Base-by-base conservation (phyloP, 163 green algal species). In the Chloromonas sp. region DNA sequence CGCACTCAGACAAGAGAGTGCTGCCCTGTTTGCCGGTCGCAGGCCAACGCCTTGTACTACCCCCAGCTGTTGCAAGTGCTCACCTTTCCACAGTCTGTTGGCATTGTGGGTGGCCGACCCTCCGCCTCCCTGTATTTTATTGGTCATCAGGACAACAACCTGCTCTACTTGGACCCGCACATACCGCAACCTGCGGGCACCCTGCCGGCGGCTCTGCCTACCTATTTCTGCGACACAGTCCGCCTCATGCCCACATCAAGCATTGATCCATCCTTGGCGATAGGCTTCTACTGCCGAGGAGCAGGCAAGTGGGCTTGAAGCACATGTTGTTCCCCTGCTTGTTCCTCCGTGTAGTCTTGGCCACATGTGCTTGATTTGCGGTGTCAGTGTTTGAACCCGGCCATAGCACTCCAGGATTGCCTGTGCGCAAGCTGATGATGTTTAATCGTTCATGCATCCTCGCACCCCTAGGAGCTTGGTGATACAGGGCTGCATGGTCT, bases 41-140 rank as follows among this genome's bases (percentile, higher is more conserved):
- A 97, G 91, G 77, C 97, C 36, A 95, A 96, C 88, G 89, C 92
- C 13, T 74, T 90, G 3, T 99, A 99, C 85, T 76, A 96, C 0
- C 90, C 92, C 0, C 97, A 98, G 88, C 90, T 99, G 70, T 84
- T 90, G 71, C 83, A 85, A n/a, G 87, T 98, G 13, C 89, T 99
- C 60, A 87, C 79, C 2, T 95, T 92, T 85, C 94, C 93, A 0
- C 95, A 98, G 88, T 95, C 86, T 84, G 88, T 97, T 0, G 96
- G 96, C 87, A 97, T 99, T 66, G 91, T 99, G 15, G 96, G 96
- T 0, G 96, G 96, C n/a, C 92, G 96, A 0, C 94, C 96, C 11
- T 86, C 88, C 81, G 92, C 93, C 76, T 98, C 94, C 2, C 88
- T 98, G 3, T 98, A 96, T 86, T 95, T 99, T 78, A 84, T 98